Conservation (phyloP, 2,329 filamentous ascomycete genomes). For the Sporothrix dimorphospora region DNA sequence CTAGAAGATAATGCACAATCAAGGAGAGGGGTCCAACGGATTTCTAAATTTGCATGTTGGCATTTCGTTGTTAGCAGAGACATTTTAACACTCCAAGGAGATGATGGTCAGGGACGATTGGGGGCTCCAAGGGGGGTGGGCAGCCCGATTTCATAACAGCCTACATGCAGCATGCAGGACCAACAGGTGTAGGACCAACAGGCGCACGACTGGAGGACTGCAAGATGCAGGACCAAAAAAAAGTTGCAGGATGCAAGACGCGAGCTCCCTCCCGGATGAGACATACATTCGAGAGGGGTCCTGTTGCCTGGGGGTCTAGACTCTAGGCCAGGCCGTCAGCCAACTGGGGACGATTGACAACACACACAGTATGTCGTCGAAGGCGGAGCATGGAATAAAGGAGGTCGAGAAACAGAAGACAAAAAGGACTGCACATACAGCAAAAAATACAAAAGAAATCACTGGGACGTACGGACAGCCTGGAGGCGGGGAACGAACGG, state of each 20-base stretch:
- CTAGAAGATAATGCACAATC: background rate
- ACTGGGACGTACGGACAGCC: background rate
- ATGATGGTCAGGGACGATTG: conserved; percentile 19
- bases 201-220: too few relatives aligned
- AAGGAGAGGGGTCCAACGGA: background rate
- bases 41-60: background rate
- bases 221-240: background rate
- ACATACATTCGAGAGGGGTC: background rate
- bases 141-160: background rate
- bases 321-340: background rate
- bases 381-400: conserved; percentile 7
- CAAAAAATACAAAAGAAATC: background rate
- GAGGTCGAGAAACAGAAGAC: background rate
- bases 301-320: background rate
- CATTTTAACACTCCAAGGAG: background rate
- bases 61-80: background rate
- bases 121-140: too few relatives aligned
- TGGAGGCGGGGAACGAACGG: background rate
- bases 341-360: background rate
- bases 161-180: conserved; percentile 1
- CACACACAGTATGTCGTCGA: background rate
- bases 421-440: background rate
- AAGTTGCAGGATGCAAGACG: conserved; percentile 3
- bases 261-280: background rate
- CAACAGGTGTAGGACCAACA: too few relatives aligned